Evolutionary conservation across 148 eudicot species (phyloP).

Genomic region (Pouteria glomerata): DNA sequence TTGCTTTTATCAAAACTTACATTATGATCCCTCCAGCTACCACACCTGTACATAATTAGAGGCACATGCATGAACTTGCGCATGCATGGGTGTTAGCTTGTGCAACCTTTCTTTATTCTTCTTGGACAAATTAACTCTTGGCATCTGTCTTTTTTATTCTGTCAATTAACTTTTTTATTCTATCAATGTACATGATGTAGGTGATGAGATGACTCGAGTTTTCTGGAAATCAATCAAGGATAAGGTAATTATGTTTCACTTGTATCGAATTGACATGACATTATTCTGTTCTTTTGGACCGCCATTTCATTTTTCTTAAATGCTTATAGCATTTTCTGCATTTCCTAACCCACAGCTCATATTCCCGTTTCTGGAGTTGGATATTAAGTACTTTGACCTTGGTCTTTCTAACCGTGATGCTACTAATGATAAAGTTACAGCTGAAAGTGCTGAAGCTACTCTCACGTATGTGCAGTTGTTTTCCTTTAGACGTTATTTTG

Average conservation of each 20-base stretch:
- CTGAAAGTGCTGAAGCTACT: slow-evolving; percentile 25
- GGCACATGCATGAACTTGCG: too few species aligned
- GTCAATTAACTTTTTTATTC: too few species aligned
- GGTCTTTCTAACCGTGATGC: slow-evolving; percentile 20
- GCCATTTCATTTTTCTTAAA: background rate
- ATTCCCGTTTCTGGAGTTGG: slow-evolving; percentile 27
- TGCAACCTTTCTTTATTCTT: too few species aligned
- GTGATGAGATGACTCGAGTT: slow-evolving; percentile 24
- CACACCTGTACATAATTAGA: too few species aligned
- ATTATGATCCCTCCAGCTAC: too few species aligned
- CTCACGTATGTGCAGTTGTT: slow-evolving; percentile 4
- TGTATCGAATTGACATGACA: background rate
- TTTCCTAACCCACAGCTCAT: slow-evolving; percentile 16
- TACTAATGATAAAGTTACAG: slow-evolving; percentile 19
- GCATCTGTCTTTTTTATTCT: too few species aligned
- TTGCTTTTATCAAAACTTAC: too few species aligned
- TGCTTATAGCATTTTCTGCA: background rate
- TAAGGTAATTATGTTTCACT: slow-evolving; percentile 11
- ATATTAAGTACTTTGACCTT: slow-evolving; percentile 28
- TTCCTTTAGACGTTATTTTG: too few species aligned
- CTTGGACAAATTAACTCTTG: too few species aligned
- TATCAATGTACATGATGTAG: slow-evolving; percentile 1
- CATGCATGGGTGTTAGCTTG: too few species aligned
- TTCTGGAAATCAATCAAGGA: slow-evolving; percentile 25
- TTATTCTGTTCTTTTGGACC: background rate